phyloP scores from a whole-genome alignment of 345 rosid species.

The Corymbia maculata region DNA sequence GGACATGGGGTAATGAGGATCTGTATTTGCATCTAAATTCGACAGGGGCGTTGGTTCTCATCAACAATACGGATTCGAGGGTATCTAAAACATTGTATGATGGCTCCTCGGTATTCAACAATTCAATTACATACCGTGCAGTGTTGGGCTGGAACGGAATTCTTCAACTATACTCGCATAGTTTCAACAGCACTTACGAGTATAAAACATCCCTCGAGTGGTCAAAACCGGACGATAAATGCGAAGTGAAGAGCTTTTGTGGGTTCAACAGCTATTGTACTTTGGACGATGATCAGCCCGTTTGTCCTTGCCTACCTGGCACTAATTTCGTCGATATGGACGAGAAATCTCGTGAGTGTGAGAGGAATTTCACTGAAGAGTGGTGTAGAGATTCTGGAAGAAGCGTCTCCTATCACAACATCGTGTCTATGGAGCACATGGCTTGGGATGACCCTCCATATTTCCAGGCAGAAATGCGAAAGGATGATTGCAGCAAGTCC shows the following conservation, averaged over 20 bases:
- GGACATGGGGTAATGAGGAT: accelerated
- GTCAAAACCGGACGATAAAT: accelerated
- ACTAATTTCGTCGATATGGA: neutral
- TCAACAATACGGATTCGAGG: neutral
- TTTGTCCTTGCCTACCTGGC: neutral
- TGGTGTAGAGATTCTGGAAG: neutral
- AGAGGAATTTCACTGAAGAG: neutral
- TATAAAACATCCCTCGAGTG: accelerated
- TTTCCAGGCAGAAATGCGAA: neutral
- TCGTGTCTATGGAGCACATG: neutral
- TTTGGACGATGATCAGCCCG: neutral
- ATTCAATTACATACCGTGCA: neutral
- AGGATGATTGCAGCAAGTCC: neutral
- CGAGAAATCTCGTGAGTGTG: neutral
- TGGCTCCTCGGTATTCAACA: neutral
- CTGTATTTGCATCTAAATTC: neutral
- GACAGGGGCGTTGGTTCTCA: neutral
- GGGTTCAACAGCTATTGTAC: neutral
- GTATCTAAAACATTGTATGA: accelerated
- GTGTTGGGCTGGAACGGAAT: neutral
- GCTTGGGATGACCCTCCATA: neutral
- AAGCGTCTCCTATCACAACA: neutral
- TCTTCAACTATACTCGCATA: neutral
- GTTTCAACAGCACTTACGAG: accelerated
- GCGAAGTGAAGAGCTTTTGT: neutral